A percentile compares a stretch with the other conserved stretches of the same genome.
These are phyloP conservation scores for Calendula officinalis DNA, from an alignment of 129 eudicot species.

Conservation along the genomic window DNA sequence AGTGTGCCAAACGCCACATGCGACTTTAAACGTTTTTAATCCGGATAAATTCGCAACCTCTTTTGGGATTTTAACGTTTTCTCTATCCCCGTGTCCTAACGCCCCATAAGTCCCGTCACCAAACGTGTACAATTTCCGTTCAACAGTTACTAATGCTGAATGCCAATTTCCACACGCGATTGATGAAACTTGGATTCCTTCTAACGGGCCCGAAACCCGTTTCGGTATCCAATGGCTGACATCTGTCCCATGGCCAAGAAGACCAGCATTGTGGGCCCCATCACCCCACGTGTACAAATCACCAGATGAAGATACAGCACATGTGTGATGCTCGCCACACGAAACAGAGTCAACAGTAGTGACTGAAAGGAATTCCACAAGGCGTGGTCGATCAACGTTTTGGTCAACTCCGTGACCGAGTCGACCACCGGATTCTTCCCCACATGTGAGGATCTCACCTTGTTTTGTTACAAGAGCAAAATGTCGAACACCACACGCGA, in stretches of 20 bases:
- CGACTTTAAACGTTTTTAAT: constrained; percentile 53
- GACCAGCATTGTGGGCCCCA: constrained; percentile 72
- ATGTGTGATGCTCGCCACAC: constrained; percentile 84
- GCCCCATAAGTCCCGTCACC: constrained; percentile 84
- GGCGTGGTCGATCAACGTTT: constrained; percentile 59
- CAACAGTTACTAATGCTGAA: constrained; percentile 58
- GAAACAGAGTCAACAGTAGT: constrained; percentile 61
- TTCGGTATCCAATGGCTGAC: constrained; percentile 93
- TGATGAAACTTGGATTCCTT: constrained; percentile 62
- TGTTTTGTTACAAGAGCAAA: constrained; percentile 82
- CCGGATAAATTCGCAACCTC: constrained; percentile 57
- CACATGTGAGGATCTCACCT: constrained; percentile 95
- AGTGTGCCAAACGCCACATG: constrained; percentile 92
- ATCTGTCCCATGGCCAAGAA: constrained; percentile 85
- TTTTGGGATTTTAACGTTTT: constrained; percentile 56
- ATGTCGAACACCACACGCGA: constrained; percentile 77
- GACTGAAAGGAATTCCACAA: constrained; percentile 66
- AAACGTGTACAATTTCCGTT: constrained; percentile 71
- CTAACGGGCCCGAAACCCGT: constrained; percentile 64
- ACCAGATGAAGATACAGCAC: constrained; percentile 69
- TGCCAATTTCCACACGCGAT: constrained; percentile 88
- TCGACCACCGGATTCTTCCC: constrained; percentile 88
- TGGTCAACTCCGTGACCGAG: constrained; percentile 83
- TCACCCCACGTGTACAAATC: constrained; percentile 89
- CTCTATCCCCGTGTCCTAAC: constrained; percentile 79